Percentiles rank a stretch among this genome's conserved stretches.
These are phyloP conservation scores for Arctium lappa DNA, from an alignment of 129 eudicot species.

Conservation along the genomic window DNA sequence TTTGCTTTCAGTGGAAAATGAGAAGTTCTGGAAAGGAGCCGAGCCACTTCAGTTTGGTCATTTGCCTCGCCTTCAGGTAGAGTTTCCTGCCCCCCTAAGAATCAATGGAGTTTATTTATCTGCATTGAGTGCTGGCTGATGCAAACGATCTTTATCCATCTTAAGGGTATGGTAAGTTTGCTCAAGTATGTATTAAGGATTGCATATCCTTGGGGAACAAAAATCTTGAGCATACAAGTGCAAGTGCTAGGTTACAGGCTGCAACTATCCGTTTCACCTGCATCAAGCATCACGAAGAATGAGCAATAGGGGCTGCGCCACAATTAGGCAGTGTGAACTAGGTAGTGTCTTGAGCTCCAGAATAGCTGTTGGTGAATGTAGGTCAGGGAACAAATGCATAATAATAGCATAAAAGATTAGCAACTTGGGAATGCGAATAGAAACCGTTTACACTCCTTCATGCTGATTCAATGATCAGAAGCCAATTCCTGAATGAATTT, in stretches of 20 bases:
- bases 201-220: background rate
- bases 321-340: background rate
- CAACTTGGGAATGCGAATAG: background rate
- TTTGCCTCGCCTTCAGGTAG: slow-evolving; percentile 94
- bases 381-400: background rate
- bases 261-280: background rate
- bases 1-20: slow-evolving; percentile 82
- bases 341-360: background rate
- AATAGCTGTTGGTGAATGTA: background rate
- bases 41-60: slow-evolving; percentile 77
- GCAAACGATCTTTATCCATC: background rate
- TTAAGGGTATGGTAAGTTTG: background rate
- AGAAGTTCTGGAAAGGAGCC: slow-evolving; percentile 89
- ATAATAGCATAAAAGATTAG: background rate
- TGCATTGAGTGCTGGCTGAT: background rate
- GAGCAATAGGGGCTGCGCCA: background rate
- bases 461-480: background rate
- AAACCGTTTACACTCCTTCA: background rate
- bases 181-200: background rate
- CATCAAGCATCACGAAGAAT: background rate
- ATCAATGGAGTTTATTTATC: background rate
- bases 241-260: background rate
- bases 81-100: background rate
- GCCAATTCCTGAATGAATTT: background rate
- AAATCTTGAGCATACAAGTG: background rate